Conservation (phyloP, 1,139 yeast species). For the Fermentozyma sake region DNA sequence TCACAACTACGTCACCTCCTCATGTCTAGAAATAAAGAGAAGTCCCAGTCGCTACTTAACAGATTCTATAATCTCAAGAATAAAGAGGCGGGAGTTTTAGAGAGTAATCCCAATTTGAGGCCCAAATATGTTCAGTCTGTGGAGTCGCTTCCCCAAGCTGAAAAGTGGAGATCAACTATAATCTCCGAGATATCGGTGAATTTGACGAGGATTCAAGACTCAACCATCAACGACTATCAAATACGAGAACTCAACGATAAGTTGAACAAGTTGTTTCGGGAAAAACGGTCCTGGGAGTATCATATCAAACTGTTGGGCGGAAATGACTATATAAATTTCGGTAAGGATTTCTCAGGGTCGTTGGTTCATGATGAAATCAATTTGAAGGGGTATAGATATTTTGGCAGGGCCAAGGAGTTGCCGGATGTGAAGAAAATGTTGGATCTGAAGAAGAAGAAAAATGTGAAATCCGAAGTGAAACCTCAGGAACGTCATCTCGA, state of each 20-base stretch:
- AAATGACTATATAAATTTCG: conserved; percentile 11
- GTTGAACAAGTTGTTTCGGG: conserved; percentile 16
- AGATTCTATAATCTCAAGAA: conserved; percentile 61
- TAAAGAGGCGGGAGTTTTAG: conserved; percentile 56
- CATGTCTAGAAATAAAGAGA: conserved; percentile 77
- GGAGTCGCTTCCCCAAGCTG: conserved; percentile 60
- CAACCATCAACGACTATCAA: conserved; percentile 52
- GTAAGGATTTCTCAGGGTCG: conserved; percentile 19
- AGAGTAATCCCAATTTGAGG: conserved; percentile 52
- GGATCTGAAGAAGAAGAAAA: conserved; percentile 17
- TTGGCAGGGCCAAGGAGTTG: conserved; percentile 78
- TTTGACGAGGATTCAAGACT: conserved; percentile 63
- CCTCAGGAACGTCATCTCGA: conserved; percentile 16
- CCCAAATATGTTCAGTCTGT: conserved; percentile 61
- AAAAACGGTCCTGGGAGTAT: conserved; percentile 67
- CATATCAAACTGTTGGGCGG: conserved; percentile 42
- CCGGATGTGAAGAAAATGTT: conserved; percentile 66
- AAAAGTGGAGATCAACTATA: conserved; percentile 67
- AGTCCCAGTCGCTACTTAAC: conserved; percentile 67
- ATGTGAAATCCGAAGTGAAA: conserved; percentile 8
- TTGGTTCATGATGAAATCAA: conserved; percentile 14
- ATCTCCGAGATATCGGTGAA: conserved; percentile 60
- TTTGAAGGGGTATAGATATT: conserved; percentile 62
- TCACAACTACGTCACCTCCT: background rate
- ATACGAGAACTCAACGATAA: conserved; percentile 59